Evolutionary conservation across 306 rosid genomes (phyloP), one percentile per base, ranked within the genome.

Genomic region (Fragaria nilgerrensis): DNA sequence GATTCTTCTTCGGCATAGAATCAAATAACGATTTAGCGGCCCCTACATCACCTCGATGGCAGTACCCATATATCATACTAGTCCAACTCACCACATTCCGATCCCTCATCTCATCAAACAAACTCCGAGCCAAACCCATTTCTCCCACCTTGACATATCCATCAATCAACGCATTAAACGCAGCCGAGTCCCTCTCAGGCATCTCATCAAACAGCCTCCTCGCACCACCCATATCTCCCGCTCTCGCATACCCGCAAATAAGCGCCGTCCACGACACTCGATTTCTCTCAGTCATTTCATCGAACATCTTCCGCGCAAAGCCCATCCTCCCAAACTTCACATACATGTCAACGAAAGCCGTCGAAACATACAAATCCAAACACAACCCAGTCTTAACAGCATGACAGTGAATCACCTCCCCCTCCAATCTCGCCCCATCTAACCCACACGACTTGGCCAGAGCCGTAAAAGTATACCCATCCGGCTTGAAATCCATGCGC

Each of bases 41-140:
- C 11, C 75, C 83, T 52, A 89, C 73, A 70, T 89, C 82, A 71
- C 90, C 88, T 13, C 55, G 55, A 17, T 58, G 77, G 68, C 90
- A 89, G 83, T 89, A 92, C 17, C 92, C 96, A 47, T 72, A 81
- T 32, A 90, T 80, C 90, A 92, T 86, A 76, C 86, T 84, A 9
- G 97, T 92, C 96, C 96, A 90, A 52, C 93, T 81, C 71, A 90
- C 83, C 68, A 86, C 93, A 75, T 88, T 92, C 78, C 67, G 83
- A 32, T 81, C 80, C 8, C 13, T 78, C 89, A 86, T 82, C 78
- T 76, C 76, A 41, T 90, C 87, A 74, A 89, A 92, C 85, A 92
- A 75, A 70, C 68, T 83, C 50, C 72, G 77, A 39, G 97, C 97
- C 29, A 75, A 61, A 70, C 22, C 88, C 85, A 87, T 81, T 27